Evolutionary conservation across 2,329 filamentous ascomycete genomes (phyloP), one percentile per base, ranked within the genome.

Genomic region (Cladophialophora psammophila): DNA sequence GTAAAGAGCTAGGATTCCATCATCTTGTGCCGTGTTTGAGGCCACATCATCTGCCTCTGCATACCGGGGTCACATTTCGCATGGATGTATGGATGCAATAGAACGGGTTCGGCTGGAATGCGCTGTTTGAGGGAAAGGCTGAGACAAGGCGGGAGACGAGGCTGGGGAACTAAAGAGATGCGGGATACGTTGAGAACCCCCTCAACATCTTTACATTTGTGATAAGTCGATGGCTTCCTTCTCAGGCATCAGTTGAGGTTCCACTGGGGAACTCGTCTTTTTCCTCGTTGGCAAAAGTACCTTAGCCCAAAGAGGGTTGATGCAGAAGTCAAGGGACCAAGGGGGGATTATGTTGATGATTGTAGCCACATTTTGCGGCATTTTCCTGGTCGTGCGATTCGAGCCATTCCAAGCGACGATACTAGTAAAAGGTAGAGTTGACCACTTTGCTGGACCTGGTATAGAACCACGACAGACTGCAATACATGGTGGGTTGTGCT

Each of bases 21-120:
- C 53, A 55, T 55, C 53, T 36, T 55, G 53, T 55, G 53, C 53
- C 53, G 53, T 55, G 53, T 55, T 35, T 13, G 53, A 31, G 31
- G 7, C 53, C 53, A 34, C 6, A 7, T 36, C 34, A 55, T 36
- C 34, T 34, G 31, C 53, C 9, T 35, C 53, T 55, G 31, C 53
- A 55, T 35, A n/a, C 34, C 13, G 34, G 53, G 32, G 53, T 55
- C 31, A 13, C 53, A 55, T 36, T 55, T 55, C n/a, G 52, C 53
- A 50, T 50, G 9, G 20, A 3, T 18, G 32, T n/a, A 50, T 50
- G 9, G 20, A 3, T 18, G 32, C 4, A 55, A 31, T 13, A 36
- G 32, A 36, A 15, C 31, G 32, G 12, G 4, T 36, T 55, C 53
- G 53, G 53, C 31, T 55, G 31, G 31, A 55, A 36, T 55, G 15